Evolutionary conservation across 768 basidiomycete species (phyloP).

Genomic region (Calocera viscosa): DNA sequence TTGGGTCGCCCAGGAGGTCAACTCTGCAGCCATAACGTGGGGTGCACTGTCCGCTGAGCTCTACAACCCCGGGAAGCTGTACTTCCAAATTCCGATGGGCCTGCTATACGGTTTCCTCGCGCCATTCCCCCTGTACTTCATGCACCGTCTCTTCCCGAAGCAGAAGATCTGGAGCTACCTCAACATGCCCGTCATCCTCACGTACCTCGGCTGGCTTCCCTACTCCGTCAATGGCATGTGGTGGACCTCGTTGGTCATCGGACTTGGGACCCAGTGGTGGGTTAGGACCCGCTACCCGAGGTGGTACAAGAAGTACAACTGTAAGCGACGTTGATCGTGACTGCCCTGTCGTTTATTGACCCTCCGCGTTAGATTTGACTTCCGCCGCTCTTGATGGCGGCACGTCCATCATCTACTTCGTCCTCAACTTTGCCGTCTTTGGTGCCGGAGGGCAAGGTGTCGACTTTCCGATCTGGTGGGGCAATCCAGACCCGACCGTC

Average conservation of each 20-base stretch:
- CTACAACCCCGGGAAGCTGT: conserved; percentile 36
- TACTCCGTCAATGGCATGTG: conserved; percentile 44
- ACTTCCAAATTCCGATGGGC: conserved; percentile 17
- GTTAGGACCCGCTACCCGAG: conserved; percentile 32
- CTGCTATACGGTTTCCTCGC: conserved; percentile 31
- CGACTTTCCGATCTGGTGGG: conserved; percentile 39
- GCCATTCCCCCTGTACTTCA: conserved; percentile 40
- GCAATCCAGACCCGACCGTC: conserved; percentile 20
- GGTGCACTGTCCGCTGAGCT: conserved; percentile 44
- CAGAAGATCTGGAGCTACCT: conserved; percentile 32
- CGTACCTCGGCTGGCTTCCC: conserved; percentile 28
- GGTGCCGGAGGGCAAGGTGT: conserved; percentile 35
- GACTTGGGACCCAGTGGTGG: conserved; percentile 40
- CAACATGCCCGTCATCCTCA: conserved; percentile 37
- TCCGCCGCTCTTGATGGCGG: conserved; percentile 42
- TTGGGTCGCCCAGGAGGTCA: conserved; percentile 42
- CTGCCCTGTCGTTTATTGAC: not conserved
- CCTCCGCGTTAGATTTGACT: conserved; percentile 25
- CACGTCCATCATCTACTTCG: conserved; percentile 39
- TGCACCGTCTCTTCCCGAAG: conserved; percentile 30
- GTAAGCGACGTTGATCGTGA: not conserved
- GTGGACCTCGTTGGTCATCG: conserved; percentile 37
- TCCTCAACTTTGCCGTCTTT: conserved; percentile 32
- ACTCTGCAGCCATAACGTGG: conserved; percentile 45
- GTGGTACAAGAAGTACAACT: conserved; percentile 38